Evolutionary conservation across 225 moss, liverwort and hornwort genomes (phyloP), one percentile per base, ranked within the genome.

Genomic region (Bryum argenteum): DNA sequence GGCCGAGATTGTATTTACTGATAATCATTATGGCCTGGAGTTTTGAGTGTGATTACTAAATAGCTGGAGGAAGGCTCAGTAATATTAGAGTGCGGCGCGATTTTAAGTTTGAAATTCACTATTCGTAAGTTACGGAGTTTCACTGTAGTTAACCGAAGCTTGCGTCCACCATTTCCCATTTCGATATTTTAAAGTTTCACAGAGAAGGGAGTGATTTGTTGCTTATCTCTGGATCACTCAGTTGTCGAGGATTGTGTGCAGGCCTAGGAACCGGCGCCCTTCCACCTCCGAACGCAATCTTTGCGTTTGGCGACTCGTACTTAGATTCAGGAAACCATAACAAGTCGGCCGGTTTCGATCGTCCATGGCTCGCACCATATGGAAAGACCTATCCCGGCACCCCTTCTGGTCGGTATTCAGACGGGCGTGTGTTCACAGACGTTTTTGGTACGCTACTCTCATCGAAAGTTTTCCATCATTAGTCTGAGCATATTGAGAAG

Each of bases 311-410:
- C 33, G 85, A 87, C 66, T 87, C 87, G 5, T 87, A 83, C 64
- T 51, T 84, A 24, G 87, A 87, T 73, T 78, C 87, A 28, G 87
- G 87, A 78, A 87, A 87, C 47, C 83, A 73, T 45, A 87, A 87
- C 81, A 84, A 81, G 61, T 84, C 87, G 48, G 69, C 61, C 3
- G 74, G 72, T 45, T 61, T 81, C 23, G 70, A 78, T 57, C 69
- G 83, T 12, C 77, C 87, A 15, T 87, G 87, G 87, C 69, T 63
- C 11, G 54, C 72, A n/a, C 87, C 87, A 6, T 84, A 84, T 45
- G 87, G 84, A 12, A 45, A 22, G 14, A 84, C 83, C 10, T 81
- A 71, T 64, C 87, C 87, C 43, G 84, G 83, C 18, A 38, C 20
- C 11, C 78, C 87, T 51, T 63, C 72, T 19, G 87, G 87, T 47